Base-by-base conservation (phyloP, 2,329 filamentous ascomycete genomes). In the Trichophyton equinum region DNA sequence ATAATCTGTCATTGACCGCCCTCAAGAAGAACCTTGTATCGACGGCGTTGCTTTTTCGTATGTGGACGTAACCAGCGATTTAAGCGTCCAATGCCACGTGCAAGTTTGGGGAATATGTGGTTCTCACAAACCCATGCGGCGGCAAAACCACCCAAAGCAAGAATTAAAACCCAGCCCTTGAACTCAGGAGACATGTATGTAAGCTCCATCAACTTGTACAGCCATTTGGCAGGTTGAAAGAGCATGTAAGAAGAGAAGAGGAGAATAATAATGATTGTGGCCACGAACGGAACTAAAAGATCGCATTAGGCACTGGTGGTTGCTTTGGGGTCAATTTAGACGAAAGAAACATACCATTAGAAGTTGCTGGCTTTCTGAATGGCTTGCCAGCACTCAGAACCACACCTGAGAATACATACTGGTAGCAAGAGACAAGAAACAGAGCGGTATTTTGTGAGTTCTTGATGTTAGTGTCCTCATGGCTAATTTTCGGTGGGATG, bases 381-480 rank as follows among this genome's bases (percentile, higher is more conserved):
- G 94, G 94, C 38, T 83, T 85, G 0, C 94, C 95, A n/a, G 94
- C 89, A 67, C 88, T 95, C 33, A 99, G 80, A 0, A 97, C 87
- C 44, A 97, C 81, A 3, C 89, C 94, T 0, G 90, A 88, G 22
- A 96, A 80, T 42, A 95, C 95, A 73, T 99, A 99, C 72, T 97
- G 91, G 69, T 91, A 97, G 72, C 91, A 96, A 1, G 88, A 95
- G 4, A 91, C 79, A 33, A 97, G 76, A 77, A 99, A 99, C 1
- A 99, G 77, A 0, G 88, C 85, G 0, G 92, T 96, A 69, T 99
- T 97, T 68, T 97, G 88, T 8, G 90, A 96, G 73, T 97, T 97
- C 68, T 87, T 81, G 59, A 91, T 87, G 70, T 94, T 95, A 25
- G 88, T 87, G 69, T 94, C 87, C 33, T 95, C 82, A 27, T 82